phyloP scores from a whole-genome alignment of 2,329 filamentous ascomycete species.

The Colletotrichum melonis region DNA sequence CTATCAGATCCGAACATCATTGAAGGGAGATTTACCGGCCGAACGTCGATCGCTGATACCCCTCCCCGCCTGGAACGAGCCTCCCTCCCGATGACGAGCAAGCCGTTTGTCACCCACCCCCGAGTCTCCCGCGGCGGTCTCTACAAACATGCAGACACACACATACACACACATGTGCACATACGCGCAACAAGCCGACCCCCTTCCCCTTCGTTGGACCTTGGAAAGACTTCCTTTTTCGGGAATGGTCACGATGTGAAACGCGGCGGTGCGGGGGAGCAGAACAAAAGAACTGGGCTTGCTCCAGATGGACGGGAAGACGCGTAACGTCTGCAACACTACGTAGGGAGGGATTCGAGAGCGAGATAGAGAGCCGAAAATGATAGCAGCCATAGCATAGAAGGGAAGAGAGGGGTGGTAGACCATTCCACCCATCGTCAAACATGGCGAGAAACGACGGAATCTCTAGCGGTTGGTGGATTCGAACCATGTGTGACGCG shows the following conservation, averaged over 20 bases:
- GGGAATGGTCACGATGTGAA: slow-evolving; percentile 19
- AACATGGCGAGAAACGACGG: not conserved
- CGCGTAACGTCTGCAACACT: slow-evolving; percentile 21
- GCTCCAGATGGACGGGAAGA: slow-evolving; percentile 9
- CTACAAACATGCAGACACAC: not conserved
- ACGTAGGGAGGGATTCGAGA: not conserved
- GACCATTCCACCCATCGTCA: not conserved
- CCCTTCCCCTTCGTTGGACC: not conserved
- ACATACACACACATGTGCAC: too few species aligned
- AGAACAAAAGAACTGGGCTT: not conserved
- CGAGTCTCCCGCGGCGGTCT: not conserved
- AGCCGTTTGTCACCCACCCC: slow-evolving; percentile 4
- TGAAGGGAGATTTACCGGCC: not conserved
- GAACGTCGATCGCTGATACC: not conserved
- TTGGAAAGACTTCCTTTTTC: slow-evolving; percentile 3
- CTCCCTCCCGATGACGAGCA: not conserved
- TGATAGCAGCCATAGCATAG: too few species aligned
- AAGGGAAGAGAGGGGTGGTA: not conserved
- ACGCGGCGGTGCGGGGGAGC: slow-evolving; percentile 24
- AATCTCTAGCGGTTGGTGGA: not conserved
- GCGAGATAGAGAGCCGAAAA: not conserved
- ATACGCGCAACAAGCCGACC: too few species aligned
- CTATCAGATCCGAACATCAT: not conserved
- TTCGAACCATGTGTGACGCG: not conserved
- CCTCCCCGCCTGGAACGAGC: not conserved